phyloP scores from a whole-genome alignment of 495 filamentous ascomycete genomes.

The Aspergillus sclerotioniger region DNA sequence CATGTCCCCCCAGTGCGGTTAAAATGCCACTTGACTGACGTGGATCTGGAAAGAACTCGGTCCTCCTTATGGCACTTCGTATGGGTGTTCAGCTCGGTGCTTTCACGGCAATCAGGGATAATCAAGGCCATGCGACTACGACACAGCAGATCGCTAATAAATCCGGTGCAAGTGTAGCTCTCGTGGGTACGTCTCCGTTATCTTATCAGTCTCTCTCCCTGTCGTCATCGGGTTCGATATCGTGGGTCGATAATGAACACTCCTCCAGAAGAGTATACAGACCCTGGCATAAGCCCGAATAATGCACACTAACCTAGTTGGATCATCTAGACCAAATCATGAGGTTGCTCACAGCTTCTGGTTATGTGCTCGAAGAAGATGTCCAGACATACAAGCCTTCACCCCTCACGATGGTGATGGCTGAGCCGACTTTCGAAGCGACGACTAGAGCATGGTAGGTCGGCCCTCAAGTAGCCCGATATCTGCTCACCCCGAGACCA shows the following conservation, averaged over 20 bases:
- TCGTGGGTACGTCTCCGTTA: constrained; percentile 16
- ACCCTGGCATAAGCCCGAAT: background rate
- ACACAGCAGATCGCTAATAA: constrained; percentile 15
- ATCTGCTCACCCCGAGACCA: background rate
- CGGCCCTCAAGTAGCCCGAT: background rate
- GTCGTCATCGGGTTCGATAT: background rate
- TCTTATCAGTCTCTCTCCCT: background rate
- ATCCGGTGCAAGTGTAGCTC: constrained; percentile 15
- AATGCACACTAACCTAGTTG: background rate
- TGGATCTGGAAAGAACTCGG: constrained; percentile 8
- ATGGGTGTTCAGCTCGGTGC: constrained; percentile 22
- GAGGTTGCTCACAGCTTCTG: constrained; percentile 14
- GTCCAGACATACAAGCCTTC: constrained; percentile 22
- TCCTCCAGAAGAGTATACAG: too few relatives aligned
- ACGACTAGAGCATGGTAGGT: constrained; percentile 19
- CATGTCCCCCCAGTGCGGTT: background rate
- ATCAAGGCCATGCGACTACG: constrained; percentile 8
- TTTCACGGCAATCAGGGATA: constrained; percentile 13
- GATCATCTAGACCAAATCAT: constrained; percentile 16
- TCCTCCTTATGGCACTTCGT: constrained; percentile 15
- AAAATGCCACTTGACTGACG: background rate
- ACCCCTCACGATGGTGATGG: constrained; percentile 19
- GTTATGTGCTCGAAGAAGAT: constrained; percentile 15
- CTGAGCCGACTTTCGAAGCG: constrained; percentile 16
- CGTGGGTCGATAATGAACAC: background rate